A percentile compares a stretch with the other conserved stretches of the same genome.
Evolutionary conservation across 2,329 filamentous ascomycete species (phyloP).

Genomic region (Penicillium sp.): DNA sequence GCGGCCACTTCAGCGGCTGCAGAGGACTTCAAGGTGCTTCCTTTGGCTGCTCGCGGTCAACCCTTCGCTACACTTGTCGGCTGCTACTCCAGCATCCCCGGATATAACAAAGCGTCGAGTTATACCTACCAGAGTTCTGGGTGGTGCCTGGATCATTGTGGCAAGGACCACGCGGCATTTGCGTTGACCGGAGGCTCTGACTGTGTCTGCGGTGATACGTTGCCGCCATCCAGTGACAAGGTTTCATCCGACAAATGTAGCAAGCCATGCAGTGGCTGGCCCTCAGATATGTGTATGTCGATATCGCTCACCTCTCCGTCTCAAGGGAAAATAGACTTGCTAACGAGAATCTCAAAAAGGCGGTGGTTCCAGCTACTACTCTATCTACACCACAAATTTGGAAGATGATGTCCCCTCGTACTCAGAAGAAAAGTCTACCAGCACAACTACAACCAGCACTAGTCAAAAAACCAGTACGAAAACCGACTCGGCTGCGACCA

Average conservation of each 20-base stretch:
- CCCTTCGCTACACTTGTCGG: conserved; percentile 41
- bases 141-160: conserved; percentile 55
- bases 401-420: conserved; percentile 39
- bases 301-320: not conserved
- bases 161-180: conserved; percentile 56
- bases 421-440: conserved; percentile 24
- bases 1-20: conserved; percentile 20
- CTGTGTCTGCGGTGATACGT: conserved; percentile 71
- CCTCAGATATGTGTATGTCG: conserved; percentile 62
- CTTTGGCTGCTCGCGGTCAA: conserved; percentile 4
- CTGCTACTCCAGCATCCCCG: conserved; percentile 52
- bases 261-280: conserved; percentile 64
- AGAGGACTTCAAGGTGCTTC: conserved; percentile 19
- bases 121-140: conserved; percentile 56
- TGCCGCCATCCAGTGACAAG: conserved; percentile 60
- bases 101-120: conserved; percentile 50
- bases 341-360: conserved; percentile 41
- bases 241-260: conserved; percentile 63
- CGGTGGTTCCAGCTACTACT: conserved; percentile 55
- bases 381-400: conserved; percentile 54
- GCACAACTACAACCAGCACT: conserved; percentile 21
- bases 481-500: conserved; percentile 4
- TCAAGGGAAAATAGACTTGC: conserved; percentile 22
- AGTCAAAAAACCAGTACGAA: conserved; percentile 9
- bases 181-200: conserved; percentile 60